Evolutionary conservation across 805 yeast species (phyloP).

Genomic region (Saturnispora gosingensis): DNA sequence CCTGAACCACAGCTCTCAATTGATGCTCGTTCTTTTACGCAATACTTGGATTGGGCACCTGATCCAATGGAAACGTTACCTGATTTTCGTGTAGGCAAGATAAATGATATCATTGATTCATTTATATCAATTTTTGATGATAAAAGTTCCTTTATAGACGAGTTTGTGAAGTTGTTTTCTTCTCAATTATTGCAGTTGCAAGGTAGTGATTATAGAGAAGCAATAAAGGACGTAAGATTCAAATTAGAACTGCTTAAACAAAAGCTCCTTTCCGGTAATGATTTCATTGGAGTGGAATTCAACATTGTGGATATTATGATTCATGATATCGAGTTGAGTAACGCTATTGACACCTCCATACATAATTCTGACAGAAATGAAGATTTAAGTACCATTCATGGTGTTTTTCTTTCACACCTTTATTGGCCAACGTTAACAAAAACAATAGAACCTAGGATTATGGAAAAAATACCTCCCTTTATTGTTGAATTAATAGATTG

Average conservation of each 20-base stretch:
- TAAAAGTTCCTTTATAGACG: slow-evolving; percentile 55
- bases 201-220: slow-evolving; percentile 32
- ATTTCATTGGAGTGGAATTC: slow-evolving; percentile 51
- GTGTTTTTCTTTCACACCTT: slow-evolving; percentile 61
- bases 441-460: slow-evolving; percentile 15
- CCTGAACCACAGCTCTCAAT: slow-evolving; percentile 12
- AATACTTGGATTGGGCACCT: slow-evolving; percentile 61
- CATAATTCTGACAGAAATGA: slow-evolving; percentile 18
- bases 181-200: slow-evolving; percentile 39
- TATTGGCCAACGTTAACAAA: slow-evolving; percentile 67
- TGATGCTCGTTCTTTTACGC: slow-evolving; percentile 1
- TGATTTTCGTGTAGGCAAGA: slow-evolving; percentile 56
- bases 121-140: slow-evolving; percentile 64
- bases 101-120: slow-evolving; percentile 61
- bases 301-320: slow-evolving; percentile 78
- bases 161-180: slow-evolving; percentile 54
- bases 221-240: slow-evolving; percentile 25
- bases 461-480: slow-evolving; percentile 34
- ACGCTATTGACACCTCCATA: slow-evolving; percentile 29
- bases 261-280: slow-evolving; percentile 22
- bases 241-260: slow-evolving; percentile 43
- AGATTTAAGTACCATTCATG: slow-evolving; percentile 31
- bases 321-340: slow-evolving; percentile 54
- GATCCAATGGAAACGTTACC: slow-evolving; percentile 89
- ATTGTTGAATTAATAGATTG: slow-evolving; percentile 34